Percentiles rank a stretch among this genome's conserved stretches.
phyloP scores from a whole-genome alignment of 164 flowering plant species.

The Liriodendron chinense region DNA sequence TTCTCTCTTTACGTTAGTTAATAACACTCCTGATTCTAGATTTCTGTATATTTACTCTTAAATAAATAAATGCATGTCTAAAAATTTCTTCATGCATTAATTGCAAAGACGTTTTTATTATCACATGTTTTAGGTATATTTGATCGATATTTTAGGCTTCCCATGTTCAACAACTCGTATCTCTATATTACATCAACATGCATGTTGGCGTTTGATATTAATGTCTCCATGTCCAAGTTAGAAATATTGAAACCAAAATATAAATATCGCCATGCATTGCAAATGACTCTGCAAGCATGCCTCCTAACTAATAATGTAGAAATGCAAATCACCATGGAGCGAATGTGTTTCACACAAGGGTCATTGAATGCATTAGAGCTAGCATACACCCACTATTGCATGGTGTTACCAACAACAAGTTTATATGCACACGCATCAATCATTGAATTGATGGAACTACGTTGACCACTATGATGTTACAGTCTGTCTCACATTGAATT shows the following conservation, averaged over 20 bases:
- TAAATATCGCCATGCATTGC: not conserved
- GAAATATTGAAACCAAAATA: not conserved
- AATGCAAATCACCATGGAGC: not conserved
- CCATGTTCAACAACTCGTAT: not conserved
- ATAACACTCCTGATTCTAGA: too few relatives aligned
- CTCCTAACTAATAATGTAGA: too few relatives aligned
- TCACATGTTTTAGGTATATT: not conserved
- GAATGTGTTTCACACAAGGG: not conserved
- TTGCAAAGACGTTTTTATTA: too few relatives aligned
- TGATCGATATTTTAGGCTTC: not conserved
- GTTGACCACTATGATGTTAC: not conserved
- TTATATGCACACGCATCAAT: not conserved
- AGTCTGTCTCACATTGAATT: not conserved
- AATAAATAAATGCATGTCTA: too few relatives aligned
- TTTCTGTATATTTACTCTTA: too few relatives aligned
- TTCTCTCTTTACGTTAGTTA: too few relatives aligned
- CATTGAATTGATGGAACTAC: not conserved
- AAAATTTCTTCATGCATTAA: too few relatives aligned
- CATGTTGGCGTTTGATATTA: too few relatives aligned
- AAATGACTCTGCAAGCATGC: not conserved
- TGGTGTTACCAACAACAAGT: not conserved
- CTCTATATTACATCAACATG: not conserved
- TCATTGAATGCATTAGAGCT: not conserved
- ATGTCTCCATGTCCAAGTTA: too few relatives aligned
- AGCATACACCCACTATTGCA: not conserved